phyloP scores from a whole-genome alignment of 2,329 filamentous ascomycete genomes.

The Hymenotorrendiella dingleyae region DNA sequence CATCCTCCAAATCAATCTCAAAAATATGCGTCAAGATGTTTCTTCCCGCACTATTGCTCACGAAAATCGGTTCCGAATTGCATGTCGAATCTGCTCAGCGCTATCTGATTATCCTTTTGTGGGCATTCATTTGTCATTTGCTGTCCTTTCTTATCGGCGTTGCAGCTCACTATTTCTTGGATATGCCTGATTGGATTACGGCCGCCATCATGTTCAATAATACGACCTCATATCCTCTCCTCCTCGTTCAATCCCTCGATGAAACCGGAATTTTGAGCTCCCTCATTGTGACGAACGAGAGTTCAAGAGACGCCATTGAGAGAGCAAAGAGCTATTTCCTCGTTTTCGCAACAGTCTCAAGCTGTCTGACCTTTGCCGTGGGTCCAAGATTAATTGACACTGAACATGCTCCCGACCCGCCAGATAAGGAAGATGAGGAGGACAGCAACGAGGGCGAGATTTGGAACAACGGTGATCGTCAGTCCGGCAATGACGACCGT shows the following conservation, averaged over 20 bases:
- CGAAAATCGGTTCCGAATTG: constrained; percentile 39
- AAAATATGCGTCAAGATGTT: constrained; percentile 43
- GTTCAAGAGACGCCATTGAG: constrained; percentile 42
- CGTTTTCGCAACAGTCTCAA: constrained; percentile 58
- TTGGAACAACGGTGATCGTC: neutral
- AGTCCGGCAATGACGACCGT: constrained; percentile 2
- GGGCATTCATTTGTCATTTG: constrained; percentile 37
- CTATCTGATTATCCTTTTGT: constrained; percentile 36
- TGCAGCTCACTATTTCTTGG: constrained; percentile 32
- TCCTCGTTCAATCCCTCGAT: constrained; percentile 36
- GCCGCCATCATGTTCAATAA: constrained; percentile 45
- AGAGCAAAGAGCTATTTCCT: constrained; percentile 61
- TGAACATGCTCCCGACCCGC: constrained; percentile 33
- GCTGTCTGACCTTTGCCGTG: constrained; percentile 58
- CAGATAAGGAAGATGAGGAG: constrained; percentile 23
- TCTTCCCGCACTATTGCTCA: constrained; percentile 40
- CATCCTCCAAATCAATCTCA: constrained; percentile 37
- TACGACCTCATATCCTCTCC: constrained; percentile 40
- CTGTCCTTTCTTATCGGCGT: constrained; percentile 38
- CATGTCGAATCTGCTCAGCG: constrained; percentile 32
- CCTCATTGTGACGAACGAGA: constrained; percentile 39
- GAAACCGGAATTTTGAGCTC: constrained; percentile 46
- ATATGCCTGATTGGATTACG: constrained; percentile 41
- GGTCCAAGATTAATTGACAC: constrained; percentile 52
- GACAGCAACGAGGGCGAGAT: constrained; percentile 15